These are phyloP conservation scores for Curvularia eragrostidis DNA, from an alignment of 2,329 filamentous ascomycete species.

Conservation along the genomic window DNA sequence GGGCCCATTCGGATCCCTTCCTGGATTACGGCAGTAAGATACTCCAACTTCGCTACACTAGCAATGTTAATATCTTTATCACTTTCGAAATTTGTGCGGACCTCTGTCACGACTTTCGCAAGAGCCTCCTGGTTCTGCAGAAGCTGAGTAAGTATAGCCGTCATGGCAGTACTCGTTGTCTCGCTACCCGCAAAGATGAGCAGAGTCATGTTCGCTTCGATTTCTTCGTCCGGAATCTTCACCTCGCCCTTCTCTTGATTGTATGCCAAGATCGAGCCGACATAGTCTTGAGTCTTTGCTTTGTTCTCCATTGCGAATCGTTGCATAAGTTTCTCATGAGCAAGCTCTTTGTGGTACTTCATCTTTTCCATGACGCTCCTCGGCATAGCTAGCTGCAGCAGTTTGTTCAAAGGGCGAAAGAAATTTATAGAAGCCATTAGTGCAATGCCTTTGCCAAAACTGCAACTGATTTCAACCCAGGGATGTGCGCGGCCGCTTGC, in stretches of 20 bases:
- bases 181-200: constrained; percentile 52
- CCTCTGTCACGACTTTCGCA: not conserved
- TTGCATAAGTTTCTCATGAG: constrained; percentile 30
- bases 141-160: constrained; percentile 42
- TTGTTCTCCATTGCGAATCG: constrained; percentile 41
- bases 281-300: constrained; percentile 33
- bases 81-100: not conserved
- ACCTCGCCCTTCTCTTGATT: constrained; percentile 30
- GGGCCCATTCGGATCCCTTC: constrained; percentile 41
- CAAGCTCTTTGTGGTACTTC: constrained; percentile 24
- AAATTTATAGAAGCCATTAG: constrained; percentile 33
- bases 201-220: constrained; percentile 43
- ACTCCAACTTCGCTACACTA: constrained; percentile 21
- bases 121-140: constrained; percentile 20
- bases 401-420: constrained; percentile 27
- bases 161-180: constrained; percentile 48
- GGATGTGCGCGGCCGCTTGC: constrained; percentile 30
- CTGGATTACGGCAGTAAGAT: constrained; percentile 34
- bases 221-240: constrained; percentile 36
- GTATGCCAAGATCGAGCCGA: constrained; percentile 34
- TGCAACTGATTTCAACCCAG: constrained; percentile 42
- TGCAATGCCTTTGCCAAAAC: constrained; percentile 34
- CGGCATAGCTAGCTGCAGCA: constrained; percentile 21
- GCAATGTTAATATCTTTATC: not conserved
- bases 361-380: constrained; percentile 20